Percentiles rank a stretch among this genome's conserved stretches.
Conservation (phyloP, 2,329 filamentous ascomycete genomes). For the Fusarium avenaceum region DNA sequence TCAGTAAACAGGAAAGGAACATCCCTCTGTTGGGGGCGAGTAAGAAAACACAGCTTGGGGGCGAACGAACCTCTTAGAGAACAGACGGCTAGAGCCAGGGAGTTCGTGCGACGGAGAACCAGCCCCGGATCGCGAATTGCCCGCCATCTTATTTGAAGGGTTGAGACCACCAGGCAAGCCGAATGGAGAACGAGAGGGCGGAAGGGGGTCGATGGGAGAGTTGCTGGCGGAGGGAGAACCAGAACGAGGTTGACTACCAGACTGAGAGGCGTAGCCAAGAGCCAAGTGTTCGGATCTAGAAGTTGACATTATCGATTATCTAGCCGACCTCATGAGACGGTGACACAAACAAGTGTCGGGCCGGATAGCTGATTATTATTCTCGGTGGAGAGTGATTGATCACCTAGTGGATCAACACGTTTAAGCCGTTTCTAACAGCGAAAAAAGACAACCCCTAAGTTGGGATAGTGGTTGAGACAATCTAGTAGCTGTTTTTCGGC, state of each 20-base stretch:
- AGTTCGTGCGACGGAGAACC: constrained; percentile 97
- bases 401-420: constrained; percentile 35
- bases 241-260: constrained; percentile 77
- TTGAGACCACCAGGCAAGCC: constrained; percentile 75
- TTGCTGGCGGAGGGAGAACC: constrained; percentile 84
- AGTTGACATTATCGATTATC: constrained; percentile 94
- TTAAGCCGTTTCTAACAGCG: constrained; percentile 34
- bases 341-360: constrained; percentile 46
- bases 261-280: constrained; percentile 82
- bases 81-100: constrained; percentile 78
- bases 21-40: background rate
- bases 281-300: constrained; percentile 88
- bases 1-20: constrained; percentile 26
- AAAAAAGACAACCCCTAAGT: constrained; percentile 33
- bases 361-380: constrained; percentile 49
- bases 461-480: constrained; percentile 25
- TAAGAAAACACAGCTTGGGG: constrained; percentile 17
- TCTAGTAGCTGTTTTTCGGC: constrained; percentile 34
- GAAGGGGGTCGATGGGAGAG: constrained; percentile 81
- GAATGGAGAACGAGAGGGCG: constrained; percentile 78
- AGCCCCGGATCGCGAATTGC: constrained; percentile 80
- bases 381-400: constrained; percentile 36
- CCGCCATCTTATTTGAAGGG: constrained; percentile 69
- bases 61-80: constrained; percentile 86
- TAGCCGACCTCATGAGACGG: constrained; percentile 63